Percentiles rank a stretch among this genome's conserved stretches.
These are phyloP conservation scores for Helianthus tuberosus DNA, from an alignment of 129 eudicot genomes.

Conservation along the genomic window DNA sequence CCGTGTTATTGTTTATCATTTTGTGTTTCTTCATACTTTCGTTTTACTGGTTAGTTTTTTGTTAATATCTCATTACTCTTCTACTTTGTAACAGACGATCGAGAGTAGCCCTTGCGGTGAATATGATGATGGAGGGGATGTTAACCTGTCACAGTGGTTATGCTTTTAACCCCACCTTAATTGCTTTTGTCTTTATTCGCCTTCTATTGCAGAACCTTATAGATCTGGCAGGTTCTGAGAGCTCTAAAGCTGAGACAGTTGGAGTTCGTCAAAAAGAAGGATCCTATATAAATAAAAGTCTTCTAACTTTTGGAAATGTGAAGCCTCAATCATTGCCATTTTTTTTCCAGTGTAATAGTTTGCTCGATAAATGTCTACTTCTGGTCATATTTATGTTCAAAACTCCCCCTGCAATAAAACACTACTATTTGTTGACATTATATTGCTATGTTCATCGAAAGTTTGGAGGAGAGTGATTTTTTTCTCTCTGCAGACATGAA, in stretches of 20 bases:
- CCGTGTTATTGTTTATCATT: background rate
- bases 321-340: constrained; percentile 60
- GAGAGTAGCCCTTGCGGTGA: constrained; percentile 98
- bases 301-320: constrained; percentile 99
- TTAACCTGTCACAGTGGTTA: constrained; percentile 93
- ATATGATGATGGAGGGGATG: constrained; percentile 76
- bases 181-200: constrained; percentile 10
- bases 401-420: constrained; percentile 25
- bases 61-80: constrained; percentile 9
- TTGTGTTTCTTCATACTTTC: constrained; percentile 4
- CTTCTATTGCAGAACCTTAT: constrained; percentile 83
- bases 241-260: constrained; percentile 92
- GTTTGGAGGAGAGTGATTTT: too few species aligned
- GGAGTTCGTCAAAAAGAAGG: constrained; percentile 98
- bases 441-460: too few species aligned
- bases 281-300: constrained; percentile 91
- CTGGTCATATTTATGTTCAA: constrained; percentile 24
- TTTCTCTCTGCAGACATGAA: too few species aligned
- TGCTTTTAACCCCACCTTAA: constrained; percentile 24
- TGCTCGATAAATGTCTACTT: constrained; percentile 31
- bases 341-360: constrained; percentile 44
- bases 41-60: constrained; percentile 1
- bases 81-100: constrained; percentile 61
- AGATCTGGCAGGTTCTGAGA: constrained; percentile 99
- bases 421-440: constrained; percentile 18